Evolutionary conservation across 2,329 filamentous ascomycete genomes (phyloP), one percentile per base, ranked within the genome.

Genomic region (Zymoseptoria brevis): DNA sequence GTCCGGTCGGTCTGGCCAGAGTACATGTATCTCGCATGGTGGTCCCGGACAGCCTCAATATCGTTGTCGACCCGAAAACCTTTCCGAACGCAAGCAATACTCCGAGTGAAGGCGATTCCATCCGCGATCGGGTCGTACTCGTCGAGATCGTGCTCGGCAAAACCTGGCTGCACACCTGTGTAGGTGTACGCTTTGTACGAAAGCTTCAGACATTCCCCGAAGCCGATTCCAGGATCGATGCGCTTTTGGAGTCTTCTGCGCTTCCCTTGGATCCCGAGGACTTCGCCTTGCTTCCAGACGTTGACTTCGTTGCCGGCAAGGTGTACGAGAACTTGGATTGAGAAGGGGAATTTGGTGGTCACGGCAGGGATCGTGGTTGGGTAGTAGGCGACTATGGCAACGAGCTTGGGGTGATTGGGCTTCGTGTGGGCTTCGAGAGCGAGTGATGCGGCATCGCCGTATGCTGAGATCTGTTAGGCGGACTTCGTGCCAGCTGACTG

Each of bases 81-180:
- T 60, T 79, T 80, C 49, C 85, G 78, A 41, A 89, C 76, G 0
- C 78, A 73, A 1, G 77, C 77, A 59, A 92, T 68, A 41, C 83
- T 86, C 7, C 88, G 79, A n/a, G 80, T 83, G 81, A 86, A 90
- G 0, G 88, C 87, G 19, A 90, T 68, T n/a, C 81, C 80, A 1
- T 86, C 82, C 0, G 81, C 81, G 2, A 88, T 76, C 8, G 80
- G 76, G 63, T 90, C 81, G 66, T 84, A 90, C 64, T 87, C 83
- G 2, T 88, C 84, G 30, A 88, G 71, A 58, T 89, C 83, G 19
- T 81, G 79, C 72, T 91, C 87, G 0, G 88, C 88, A 62, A 92
- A 91, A 0, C 88, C 88, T 0, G 83, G 75, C 55, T 83, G 75
- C 0, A 74, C 82, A 60, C 79, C 76, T 9, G 79, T 76, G 64